phyloP scores from a whole-genome alignment of 2,329 filamentous ascomycete species.

The Arachnomyces sp. region DNA sequence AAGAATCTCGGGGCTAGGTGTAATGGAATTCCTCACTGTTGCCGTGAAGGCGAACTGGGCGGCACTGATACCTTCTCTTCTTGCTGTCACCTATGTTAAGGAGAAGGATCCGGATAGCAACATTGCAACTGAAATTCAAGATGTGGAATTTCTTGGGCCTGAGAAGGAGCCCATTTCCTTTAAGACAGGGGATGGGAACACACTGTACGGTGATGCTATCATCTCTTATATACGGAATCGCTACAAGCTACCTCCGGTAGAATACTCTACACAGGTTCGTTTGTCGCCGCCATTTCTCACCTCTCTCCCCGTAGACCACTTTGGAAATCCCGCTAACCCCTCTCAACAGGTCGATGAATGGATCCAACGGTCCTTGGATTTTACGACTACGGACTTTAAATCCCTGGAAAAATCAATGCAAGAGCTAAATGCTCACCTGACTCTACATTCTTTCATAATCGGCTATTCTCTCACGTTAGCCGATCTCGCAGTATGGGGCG shows the following conservation, averaged over 20 bases:
- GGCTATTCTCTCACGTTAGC: conserved; percentile 15
- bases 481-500: conserved; percentile 15
- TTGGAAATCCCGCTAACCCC: too few relatives aligned
- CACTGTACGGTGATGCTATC: conserved; percentile 13
- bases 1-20: too few relatives aligned
- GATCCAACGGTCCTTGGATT: conserved; percentile 11
- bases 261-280: conserved; percentile 13
- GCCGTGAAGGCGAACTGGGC: conserved; percentile 13
- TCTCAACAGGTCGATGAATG: conserved; percentile 14
- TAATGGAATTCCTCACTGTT: conserved; percentile 12
- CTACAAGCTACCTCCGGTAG: conserved; percentile 9
- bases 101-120: conserved; percentile 8
- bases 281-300: too few relatives aligned
- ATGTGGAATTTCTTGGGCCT: conserved; percentile 11
- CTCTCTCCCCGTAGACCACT: too few relatives aligned
- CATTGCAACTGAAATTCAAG: conserved; percentile 10
- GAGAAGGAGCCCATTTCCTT: conserved; percentile 11
- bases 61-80: conserved; percentile 11
- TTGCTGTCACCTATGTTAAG: conserved; percentile 12
- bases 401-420: conserved; percentile 15
- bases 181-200: conserved; percentile 8
- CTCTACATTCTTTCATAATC: conserved; percentile 15
- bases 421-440: conserved; percentile 16
- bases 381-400: conserved; percentile 14
- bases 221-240: conserved; percentile 11